Evolutionary conservation across 768 basidiomycete genomes (phyloP).

Genomic region (Grammothele lineata): DNA sequence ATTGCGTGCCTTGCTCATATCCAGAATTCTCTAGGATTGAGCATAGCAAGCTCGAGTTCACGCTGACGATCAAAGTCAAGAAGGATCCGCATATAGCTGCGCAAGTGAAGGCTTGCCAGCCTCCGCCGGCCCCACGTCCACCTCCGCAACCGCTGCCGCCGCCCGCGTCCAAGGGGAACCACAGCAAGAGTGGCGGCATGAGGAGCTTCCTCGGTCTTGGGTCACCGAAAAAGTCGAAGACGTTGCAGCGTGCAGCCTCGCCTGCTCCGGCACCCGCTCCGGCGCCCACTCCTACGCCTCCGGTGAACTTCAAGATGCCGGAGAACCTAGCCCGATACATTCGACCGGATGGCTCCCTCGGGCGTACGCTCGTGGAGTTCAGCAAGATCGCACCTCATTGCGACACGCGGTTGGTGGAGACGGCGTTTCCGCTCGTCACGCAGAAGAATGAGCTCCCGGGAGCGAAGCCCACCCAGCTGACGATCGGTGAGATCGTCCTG

Average conservation of each 20-base stretch:
- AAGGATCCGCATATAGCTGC: slow-evolving; percentile 81
- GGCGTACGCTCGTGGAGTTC: slow-evolving; percentile 83
- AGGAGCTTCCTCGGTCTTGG: slow-evolving; percentile 67
- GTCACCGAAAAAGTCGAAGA: slow-evolving; percentile 58
- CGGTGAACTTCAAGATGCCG: slow-evolving; percentile 38
- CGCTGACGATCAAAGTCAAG: slow-evolving; percentile 81
- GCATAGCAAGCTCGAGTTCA: slow-evolving; percentile 93
- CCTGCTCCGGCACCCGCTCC: slow-evolving; percentile 33
- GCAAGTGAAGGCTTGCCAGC: slow-evolving; percentile 63
- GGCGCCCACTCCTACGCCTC: slow-evolving; percentile 22
- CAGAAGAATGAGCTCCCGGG: slow-evolving; percentile 54
- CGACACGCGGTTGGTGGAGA: slow-evolving; percentile 82
- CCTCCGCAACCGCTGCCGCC: slow-evolving; percentile 37
- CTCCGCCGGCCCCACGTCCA: slow-evolving; percentile 31
- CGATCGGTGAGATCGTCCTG: slow-evolving; percentile 83
- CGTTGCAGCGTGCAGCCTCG: slow-evolving; percentile 28
- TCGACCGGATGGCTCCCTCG: slow-evolving; percentile 83
- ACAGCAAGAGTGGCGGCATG: slow-evolving; percentile 49
- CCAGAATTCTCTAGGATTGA: slow-evolving; percentile 86
- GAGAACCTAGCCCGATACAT: slow-evolving; percentile 82
- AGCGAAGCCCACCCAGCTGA: slow-evolving; percentile 55
- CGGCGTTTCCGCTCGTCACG: slow-evolving; percentile 75
- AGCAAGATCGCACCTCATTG: slow-evolving; percentile 82
- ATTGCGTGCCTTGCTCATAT: too few species aligned
- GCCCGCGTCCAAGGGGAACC: slow-evolving; percentile 42